These are phyloP conservation scores for Sutorius australiensis DNA, from an alignment of 768 basidiomycete species.

Conservation along the genomic window DNA sequence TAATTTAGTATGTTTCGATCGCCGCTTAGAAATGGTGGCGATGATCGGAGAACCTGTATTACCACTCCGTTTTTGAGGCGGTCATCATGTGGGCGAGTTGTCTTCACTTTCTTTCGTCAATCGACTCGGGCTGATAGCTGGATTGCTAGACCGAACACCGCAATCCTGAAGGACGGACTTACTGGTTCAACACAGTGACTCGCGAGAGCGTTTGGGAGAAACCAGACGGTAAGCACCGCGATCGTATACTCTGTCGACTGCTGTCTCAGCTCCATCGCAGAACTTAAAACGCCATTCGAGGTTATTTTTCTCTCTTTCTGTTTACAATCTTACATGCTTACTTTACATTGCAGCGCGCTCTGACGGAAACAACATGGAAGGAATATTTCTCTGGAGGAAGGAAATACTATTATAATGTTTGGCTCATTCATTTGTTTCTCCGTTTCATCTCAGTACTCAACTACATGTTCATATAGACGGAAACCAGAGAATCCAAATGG, in stretches of 20 bases:
- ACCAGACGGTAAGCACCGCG: conserved; percentile 67
- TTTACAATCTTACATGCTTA: conserved; percentile 1
- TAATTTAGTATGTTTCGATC: conserved; percentile 9
- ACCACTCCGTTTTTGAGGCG: not conserved
- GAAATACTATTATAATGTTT: conserved; percentile 87
- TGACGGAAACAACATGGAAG: conserved; percentile 91
- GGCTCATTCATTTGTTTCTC: conserved; percentile 16
- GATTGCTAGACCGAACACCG: conserved; percentile 78
- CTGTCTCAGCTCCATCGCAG: conserved; percentile 36
- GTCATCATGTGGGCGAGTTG: conserved; percentile 33
- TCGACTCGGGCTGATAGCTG: conserved; percentile 1
- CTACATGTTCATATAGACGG: conserved; percentile 46
- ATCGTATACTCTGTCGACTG: not conserved
- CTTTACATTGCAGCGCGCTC: conserved; percentile 57
- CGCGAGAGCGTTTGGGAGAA: conserved; percentile 98
- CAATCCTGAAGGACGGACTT: conserved; percentile 94
- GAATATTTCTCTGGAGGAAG: conserved; percentile 91
- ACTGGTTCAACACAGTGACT: conserved; percentile 91
- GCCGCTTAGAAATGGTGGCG: conserved; percentile 18
- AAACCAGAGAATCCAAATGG: conserved; percentile 95
- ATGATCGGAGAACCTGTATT: not conserved
- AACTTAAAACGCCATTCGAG: conserved; percentile 90
- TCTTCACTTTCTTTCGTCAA: not conserved
- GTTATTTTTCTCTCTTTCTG: conserved; percentile 36
- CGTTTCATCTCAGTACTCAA: not conserved